Evolutionary conservation across 2,329 filamentous ascomycete species (phyloP).

Genomic region (Mycogone perniciosa): DNA sequence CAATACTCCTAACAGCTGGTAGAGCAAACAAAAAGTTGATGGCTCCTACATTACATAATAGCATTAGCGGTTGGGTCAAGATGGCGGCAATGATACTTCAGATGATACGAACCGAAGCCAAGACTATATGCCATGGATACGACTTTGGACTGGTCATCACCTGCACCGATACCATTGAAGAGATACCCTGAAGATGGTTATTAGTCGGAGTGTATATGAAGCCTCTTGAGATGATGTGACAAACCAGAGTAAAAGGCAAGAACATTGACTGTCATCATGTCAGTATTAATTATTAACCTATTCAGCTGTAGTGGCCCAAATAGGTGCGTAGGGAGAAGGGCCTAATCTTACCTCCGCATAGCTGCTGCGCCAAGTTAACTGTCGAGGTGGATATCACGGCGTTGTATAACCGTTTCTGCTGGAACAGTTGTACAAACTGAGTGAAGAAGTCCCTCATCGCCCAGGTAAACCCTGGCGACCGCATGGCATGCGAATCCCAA

Average conservation of each 20-base stretch:
- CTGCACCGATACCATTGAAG: constrained; percentile 19
- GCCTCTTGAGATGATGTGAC: not conserved
- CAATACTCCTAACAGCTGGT: constrained; percentile 30
- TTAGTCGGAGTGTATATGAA: not conserved
- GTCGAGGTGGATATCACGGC: constrained; percentile 26
- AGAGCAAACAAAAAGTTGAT: constrained; percentile 38
- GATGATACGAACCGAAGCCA: constrained; percentile 23
- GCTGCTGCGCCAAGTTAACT: constrained; percentile 27
- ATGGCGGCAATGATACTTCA: too few relatives aligned
- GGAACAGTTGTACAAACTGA: constrained; percentile 25
- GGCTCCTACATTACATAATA: constrained; percentile 19
- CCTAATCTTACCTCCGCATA: constrained; percentile 23
- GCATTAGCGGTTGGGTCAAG: too few relatives aligned
- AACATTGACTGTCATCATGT: constrained; percentile 27
- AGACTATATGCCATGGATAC: constrained; percentile 24
- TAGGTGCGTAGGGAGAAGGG: not conserved
- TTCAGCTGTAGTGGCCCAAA: not conserved
- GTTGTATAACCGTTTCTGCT: constrained; percentile 25
- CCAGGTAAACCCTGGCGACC: constrained; percentile 23
- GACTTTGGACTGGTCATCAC: constrained; percentile 14
- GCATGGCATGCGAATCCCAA: constrained; percentile 16
- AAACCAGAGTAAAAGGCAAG: constrained; percentile 40
- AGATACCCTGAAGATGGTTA: constrained; percentile 16
- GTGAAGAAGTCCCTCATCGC: constrained; percentile 23
- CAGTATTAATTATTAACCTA: not conserved